These are phyloP conservation scores for Jatropha multifida DNA, from an alignment of 441 rosid species.

Conservation along the genomic window DNA sequence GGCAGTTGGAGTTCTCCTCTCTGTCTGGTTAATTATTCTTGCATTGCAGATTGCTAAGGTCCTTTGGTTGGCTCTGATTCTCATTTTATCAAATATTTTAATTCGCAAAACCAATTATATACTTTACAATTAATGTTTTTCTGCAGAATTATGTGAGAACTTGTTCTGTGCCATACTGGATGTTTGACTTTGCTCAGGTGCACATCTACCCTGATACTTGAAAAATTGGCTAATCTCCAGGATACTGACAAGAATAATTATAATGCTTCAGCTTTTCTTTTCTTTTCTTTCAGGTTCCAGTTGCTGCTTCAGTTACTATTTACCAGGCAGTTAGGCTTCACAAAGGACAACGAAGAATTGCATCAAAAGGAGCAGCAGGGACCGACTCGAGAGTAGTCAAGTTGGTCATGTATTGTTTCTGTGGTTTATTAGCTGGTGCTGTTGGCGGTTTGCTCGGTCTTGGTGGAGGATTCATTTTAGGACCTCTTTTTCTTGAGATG, in stretches of 20 bases:
- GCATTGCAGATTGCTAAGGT: constrained; percentile 55
- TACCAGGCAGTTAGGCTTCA: constrained; percentile 49
- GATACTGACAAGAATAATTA: too few relatives aligned
- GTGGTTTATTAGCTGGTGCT: constrained; percentile 50
- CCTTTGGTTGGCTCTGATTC: constrained; percentile 1
- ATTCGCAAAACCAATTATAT: neutral
- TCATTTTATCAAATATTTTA: neutral
- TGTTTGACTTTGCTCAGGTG: neutral
- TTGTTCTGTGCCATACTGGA: constrained; percentile 56
- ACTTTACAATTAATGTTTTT: neutral
- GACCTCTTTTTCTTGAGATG: constrained; percentile 61
- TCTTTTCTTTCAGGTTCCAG: constrained; percentile 44
- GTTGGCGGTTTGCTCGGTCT: constrained; percentile 71
- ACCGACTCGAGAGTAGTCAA: constrained; percentile 40
- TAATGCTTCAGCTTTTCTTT: too few relatives aligned
- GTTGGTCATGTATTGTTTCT: constrained; percentile 41
- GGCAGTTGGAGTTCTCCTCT: constrained; percentile 47
- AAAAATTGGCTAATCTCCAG: too few relatives aligned
- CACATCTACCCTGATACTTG: too few relatives aligned
- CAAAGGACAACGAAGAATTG: constrained; percentile 46
- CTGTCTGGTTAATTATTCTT: constrained; percentile 52
- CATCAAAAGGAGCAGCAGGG: constrained; percentile 45
- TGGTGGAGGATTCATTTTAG: constrained; percentile 69
- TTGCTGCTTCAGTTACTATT: constrained; percentile 44
- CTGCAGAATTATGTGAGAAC: constrained; percentile 46